These are phyloP conservation scores for Aphanomyces euteiches DNA, from an alignment of 352 stramenopile genomes.

Conservation along the genomic window DNA sequence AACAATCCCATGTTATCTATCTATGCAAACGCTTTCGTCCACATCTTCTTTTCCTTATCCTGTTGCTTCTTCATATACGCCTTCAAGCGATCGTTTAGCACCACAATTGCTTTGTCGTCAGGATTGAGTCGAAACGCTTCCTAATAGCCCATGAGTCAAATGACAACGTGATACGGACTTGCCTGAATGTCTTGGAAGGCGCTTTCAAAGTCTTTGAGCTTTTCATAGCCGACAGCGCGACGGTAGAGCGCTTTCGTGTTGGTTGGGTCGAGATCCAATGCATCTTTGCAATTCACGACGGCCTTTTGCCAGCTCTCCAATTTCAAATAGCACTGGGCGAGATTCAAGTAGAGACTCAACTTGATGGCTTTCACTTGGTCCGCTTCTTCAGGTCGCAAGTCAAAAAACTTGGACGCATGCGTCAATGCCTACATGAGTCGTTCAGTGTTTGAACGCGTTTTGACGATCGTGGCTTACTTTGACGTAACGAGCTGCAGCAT, in stretches of 20 bases:
- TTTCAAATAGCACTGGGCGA: conserved; percentile 92
- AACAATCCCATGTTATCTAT: neutral
- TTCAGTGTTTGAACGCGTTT: no score
- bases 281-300: conserved; percentile 82
- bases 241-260: conserved; percentile 88
- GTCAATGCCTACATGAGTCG: conserved; percentile 52
- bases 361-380: conserved; percentile 86
- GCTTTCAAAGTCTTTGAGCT: conserved; percentile 80
- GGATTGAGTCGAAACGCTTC: conserved; percentile 49
- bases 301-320: conserved; percentile 85
- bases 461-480: conserved; percentile 39
- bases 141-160: neutral
- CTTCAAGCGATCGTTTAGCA: conserved; percentile 72
- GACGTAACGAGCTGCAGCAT: conserved; percentile 85
- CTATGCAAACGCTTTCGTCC: conserved; percentile 77
- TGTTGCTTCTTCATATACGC: conserved; percentile 64
- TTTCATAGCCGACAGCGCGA: conserved; percentile 79
- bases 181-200: conserved; percentile 58
- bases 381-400: conserved; percentile 74
- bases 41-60: conserved; percentile 90
- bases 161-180: neutral
- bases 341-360: conserved; percentile 89
- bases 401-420: conserved; percentile 91
- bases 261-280: conserved; percentile 60
- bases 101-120: conserved; percentile 73